phyloP scores from a whole-genome alignment of 371 early-diverging fungal genomes.

The Thermomucor indicae-seudaticae region DNA sequence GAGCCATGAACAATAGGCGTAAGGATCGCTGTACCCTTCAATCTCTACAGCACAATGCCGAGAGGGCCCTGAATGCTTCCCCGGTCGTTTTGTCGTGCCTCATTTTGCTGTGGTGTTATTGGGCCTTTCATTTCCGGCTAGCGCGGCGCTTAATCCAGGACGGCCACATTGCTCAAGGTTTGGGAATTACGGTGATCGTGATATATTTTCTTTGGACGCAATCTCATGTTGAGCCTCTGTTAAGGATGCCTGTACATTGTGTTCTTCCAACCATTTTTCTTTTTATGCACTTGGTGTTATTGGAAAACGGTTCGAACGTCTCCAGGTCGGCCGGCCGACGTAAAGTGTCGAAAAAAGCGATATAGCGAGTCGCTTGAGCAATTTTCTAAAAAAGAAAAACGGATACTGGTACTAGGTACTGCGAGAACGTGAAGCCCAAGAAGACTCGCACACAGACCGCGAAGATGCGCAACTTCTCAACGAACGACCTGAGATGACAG shows the following conservation, averaged over 20 bases:
- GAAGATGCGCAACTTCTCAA: conserved; percentile 2
- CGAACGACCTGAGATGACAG: not conserved
- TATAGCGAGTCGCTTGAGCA: too few species aligned
- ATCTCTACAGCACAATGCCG: conserved; percentile 9
- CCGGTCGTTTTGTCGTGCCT: conserved; percentile 28
- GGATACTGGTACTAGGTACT: not conserved
- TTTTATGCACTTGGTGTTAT: conserved; percentile 41
- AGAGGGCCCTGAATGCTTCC: conserved; percentile 30
- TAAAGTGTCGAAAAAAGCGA: conserved; percentile 1
- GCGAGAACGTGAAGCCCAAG: not conserved
- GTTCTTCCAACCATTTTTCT: conserved; percentile 31
- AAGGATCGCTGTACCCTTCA: not conserved
- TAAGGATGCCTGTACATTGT: conserved; percentile 24
- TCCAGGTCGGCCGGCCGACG: conserved; percentile 23
- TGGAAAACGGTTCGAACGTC: conserved; percentile 30
- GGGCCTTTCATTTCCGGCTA: conserved; percentile 31
- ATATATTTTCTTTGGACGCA: too few species aligned
- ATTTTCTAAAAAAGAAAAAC: not conserved
- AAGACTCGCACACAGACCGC: conserved; percentile 2
- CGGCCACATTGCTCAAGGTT: conserved; percentile 33
- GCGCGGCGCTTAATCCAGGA: conserved; percentile 20
- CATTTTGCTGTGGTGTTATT: conserved; percentile 36
- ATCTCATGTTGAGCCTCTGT: too few species aligned
- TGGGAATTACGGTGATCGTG: too few species aligned
- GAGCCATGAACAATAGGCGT: too few species aligned